These are phyloP conservation scores for Fusarium sororula DNA, from an alignment of 2,329 filamentous ascomycete genomes.

Conservation along the genomic window DNA sequence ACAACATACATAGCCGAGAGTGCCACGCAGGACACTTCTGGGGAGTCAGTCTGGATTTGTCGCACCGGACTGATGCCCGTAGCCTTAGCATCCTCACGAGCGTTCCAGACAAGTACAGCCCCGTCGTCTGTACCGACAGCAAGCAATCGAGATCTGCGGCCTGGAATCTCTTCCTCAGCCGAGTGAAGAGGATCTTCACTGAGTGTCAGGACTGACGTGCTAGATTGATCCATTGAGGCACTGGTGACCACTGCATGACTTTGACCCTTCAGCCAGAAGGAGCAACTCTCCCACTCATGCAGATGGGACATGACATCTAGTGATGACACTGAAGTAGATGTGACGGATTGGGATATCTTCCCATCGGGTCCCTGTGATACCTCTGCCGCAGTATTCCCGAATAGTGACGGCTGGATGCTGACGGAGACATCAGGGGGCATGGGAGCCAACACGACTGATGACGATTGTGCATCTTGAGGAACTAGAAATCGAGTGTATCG, in stretches of 20 bases:
- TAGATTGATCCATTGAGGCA: slow-evolving; percentile 77
- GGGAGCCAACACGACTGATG: slow-evolving; percentile 8
- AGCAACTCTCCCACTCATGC: slow-evolving; percentile 46
- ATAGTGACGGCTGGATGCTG: slow-evolving; percentile 41
- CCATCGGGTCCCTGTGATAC: slow-evolving; percentile 21
- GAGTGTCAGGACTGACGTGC: slow-evolving; percentile 73
- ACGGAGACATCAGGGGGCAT: slow-evolving; percentile 1
- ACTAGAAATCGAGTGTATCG: slow-evolving; percentile 54
- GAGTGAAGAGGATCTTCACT: slow-evolving; percentile 77
- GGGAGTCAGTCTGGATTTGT: slow-evolving; percentile 88
- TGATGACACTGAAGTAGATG: slow-evolving; percentile 37
- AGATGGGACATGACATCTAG: slow-evolving; percentile 19
- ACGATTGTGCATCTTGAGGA: slow-evolving; percentile 21
- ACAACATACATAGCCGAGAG: slow-evolving; percentile 88
- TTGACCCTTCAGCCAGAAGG: slow-evolving; percentile 63
- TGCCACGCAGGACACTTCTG: slow-evolving; percentile 83
- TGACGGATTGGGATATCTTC: slow-evolving; percentile 34
- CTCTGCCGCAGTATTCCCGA: slow-evolving; percentile 37
- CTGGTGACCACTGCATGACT: slow-evolving; percentile 72
- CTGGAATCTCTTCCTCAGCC: slow-evolving; percentile 74
- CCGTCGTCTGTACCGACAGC: slow-evolving; percentile 84
- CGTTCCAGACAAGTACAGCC: slow-evolving; percentile 84
- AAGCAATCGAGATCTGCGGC: slow-evolving; percentile 82
- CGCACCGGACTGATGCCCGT: slow-evolving; percentile 74
- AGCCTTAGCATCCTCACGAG: slow-evolving; percentile 65